These are phyloP conservation scores for Trichoderma sp. DNA, from an alignment of 2,329 filamentous ascomycete species.

Conservation along the genomic window DNA sequence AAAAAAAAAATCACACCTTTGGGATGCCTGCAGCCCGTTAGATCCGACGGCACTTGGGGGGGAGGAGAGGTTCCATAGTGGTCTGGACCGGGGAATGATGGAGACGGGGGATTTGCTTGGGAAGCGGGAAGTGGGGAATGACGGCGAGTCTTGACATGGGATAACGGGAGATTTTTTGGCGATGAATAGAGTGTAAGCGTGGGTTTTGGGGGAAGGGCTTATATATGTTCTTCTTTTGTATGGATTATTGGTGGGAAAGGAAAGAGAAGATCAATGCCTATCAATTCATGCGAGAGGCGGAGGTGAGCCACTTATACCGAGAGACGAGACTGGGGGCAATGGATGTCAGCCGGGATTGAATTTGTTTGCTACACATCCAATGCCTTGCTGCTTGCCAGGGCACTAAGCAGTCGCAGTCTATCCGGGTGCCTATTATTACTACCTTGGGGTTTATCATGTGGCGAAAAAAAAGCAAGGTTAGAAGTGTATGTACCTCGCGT, in stretches of 20 bases:
- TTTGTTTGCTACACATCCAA: neutral
- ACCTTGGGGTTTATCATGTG: neutral
- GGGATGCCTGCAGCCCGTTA: constrained; percentile 12
- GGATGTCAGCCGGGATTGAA: neutral
- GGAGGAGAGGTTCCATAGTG: constrained; percentile 27
- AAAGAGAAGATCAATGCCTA: neutral
- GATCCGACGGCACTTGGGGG: neutral
- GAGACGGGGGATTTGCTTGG: neutral
- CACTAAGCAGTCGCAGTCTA: neutral
- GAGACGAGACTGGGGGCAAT: neutral
- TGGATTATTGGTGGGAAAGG: neutral
- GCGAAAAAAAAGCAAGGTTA: neutral
- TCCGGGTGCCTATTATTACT: neutral
- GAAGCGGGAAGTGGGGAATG: neutral
- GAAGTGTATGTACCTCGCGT: neutral
- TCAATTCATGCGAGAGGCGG: neutral
- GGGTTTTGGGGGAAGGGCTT: neutral
- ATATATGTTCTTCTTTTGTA: neutral
- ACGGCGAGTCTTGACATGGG: neutral
- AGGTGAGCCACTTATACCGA: neutral
- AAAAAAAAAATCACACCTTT: neutral
- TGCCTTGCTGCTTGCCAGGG: neutral
- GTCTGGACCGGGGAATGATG: constrained; percentile 29
- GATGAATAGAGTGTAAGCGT: neutral
- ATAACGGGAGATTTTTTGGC: neutral